phyloP scores from a whole-genome alignment of 305 asterid genomes.

The Solanum hybrid region DNA sequence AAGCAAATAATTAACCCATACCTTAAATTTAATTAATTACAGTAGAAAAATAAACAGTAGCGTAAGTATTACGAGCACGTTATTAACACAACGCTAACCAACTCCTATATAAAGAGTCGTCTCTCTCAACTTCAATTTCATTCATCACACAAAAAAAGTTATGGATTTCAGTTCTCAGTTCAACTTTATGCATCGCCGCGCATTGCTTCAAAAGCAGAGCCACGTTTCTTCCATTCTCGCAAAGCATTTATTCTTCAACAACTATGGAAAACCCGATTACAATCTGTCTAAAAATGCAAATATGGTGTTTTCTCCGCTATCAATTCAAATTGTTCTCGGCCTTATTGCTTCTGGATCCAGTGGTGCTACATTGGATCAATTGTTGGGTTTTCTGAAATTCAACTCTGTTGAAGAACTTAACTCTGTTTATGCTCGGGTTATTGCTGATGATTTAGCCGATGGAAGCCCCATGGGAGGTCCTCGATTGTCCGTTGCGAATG shows the following conservation, averaged over 20 bases:
- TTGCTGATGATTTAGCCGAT: constrained; percentile 31
- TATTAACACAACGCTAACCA: not conserved
- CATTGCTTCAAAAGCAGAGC: constrained; percentile 36
- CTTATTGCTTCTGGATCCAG: constrained; percentile 47
- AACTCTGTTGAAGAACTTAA: constrained; percentile 32
- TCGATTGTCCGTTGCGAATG: constrained; percentile 45
- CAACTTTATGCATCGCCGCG: constrained; percentile 27
- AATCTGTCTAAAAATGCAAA: not conserved
- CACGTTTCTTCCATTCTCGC: constrained; percentile 38
- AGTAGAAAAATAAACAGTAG: not conserved
- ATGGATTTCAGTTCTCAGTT: not conserved
- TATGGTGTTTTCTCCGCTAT: constrained; percentile 54
- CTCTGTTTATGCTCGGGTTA: constrained; percentile 34
- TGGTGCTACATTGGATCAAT: constrained; percentile 43
- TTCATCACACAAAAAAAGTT: not conserved
- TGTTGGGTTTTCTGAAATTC: constrained; percentile 36
- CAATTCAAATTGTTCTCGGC: constrained; percentile 47
- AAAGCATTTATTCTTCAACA: constrained; percentile 32
- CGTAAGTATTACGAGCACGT: not conserved
- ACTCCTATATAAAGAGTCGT: not conserved
- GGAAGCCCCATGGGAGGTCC: constrained; percentile 59
- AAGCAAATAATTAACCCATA: not conserved
- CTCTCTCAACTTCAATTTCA: not conserved
- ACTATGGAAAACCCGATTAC: not conserved
- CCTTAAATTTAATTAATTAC: not conserved